phyloP scores from a whole-genome alignment of 345 rosid species.

The Gossypium australe region DNA sequence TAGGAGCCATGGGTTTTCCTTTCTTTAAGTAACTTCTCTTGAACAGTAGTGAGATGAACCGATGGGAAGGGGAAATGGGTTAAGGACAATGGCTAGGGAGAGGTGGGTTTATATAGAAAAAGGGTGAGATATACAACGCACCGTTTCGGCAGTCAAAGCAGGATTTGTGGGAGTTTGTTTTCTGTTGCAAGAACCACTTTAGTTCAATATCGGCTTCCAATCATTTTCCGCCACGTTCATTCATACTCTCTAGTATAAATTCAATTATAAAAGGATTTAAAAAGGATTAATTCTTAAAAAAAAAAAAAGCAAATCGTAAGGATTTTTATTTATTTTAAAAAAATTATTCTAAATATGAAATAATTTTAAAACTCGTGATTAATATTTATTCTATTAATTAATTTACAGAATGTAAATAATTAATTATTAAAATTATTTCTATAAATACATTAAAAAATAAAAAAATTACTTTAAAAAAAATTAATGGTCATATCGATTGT shows the following conservation, averaged over 20 bases:
- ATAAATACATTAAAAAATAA: no score
- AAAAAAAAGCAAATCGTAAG: no score
- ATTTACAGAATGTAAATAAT: no score
- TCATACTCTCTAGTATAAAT: no score
- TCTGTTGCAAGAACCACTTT: constrained; percentile 3
- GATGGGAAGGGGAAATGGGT: neutral
- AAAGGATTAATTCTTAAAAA: no score
- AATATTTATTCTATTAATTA: no score
- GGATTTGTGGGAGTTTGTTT: constrained; percentile 1
- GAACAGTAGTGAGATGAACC: neutral
- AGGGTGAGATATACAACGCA: neutral
- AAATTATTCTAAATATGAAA: rapidly evolving
- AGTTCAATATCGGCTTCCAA: neutral
- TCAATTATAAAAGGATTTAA: no score
- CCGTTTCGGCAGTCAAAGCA: constrained; percentile 9
- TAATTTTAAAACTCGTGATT: no score
- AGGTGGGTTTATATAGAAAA: constrained; percentile 26
- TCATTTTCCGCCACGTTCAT: neutral
- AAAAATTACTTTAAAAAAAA: no score
- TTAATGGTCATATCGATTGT: no score
- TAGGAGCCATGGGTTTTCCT: constrained; percentile 40
- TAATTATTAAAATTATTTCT: no score
- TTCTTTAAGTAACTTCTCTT: neutral
- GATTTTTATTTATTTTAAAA: no score
- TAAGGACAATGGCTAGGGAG: neutral